Base-by-base conservation (phyloP, 805 yeast genomes). In the Hyphopichia homilentoma region DNA sequence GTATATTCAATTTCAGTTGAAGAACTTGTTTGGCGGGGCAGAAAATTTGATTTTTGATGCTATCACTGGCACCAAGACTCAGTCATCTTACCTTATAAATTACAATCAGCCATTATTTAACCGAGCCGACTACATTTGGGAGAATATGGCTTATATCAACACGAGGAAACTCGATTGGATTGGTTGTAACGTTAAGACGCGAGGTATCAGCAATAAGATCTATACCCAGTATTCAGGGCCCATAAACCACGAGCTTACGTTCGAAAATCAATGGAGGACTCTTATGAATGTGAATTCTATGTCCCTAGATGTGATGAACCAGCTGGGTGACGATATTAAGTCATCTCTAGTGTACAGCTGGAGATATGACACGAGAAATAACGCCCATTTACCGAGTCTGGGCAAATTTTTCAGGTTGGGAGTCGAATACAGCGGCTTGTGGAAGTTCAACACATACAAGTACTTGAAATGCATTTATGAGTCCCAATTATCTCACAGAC, bases 1-100 rank as follows among this genome's bases (percentile, higher is more conserved):
- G 1, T 88, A 89, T 50, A 70, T 87, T 29, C 81, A 85, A 20
- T 76, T 89, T 35, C 88, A 54, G 64, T 45, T 73, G 51, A 65
- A 65, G 33, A 76, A 76, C 45, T 48, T 75, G 13, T 72, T 75
- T 57, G 81, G 81, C 0, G 81, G 81, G 7, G 79, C 73, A 3
- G 81, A 76, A 41, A 56, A 54, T 22, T 41, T 76, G 20, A 59
- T 61, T 20, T 68, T 75, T 36, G 80, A 75, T 47, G 78, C 77
- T 31, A 50, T 66, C 6, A 55, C 73, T 2, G 78, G 77, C 4
- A 61, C 75, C 3, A 68, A 65, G 37, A 75, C 75, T 23, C 65
- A 64, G 38, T 63, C 78, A 9, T 68, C 74, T 27, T 74, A 75
- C 47, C 52, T 75, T 21, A 34, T 70, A 12, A 71, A 70, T 44